Evolutionary conservation across 1,284 basidiomycete species (phyloP).

Genomic region (Tilletia setariae): DNA sequence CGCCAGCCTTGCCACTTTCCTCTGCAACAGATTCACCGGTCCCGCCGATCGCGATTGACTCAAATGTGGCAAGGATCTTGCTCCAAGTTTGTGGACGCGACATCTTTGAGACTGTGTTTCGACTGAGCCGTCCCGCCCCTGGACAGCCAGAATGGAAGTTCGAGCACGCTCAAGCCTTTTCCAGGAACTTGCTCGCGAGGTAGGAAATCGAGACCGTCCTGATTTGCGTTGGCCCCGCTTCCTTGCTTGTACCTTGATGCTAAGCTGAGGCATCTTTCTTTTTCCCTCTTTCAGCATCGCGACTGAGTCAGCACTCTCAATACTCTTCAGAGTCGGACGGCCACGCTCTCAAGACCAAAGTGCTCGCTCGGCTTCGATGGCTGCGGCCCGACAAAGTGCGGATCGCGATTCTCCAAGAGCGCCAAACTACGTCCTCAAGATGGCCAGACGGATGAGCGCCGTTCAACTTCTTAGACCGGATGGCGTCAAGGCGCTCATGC

Average conservation of each 20-base stretch:
- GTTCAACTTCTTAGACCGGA: conserved; percentile 46
- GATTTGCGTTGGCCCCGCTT: background rate
- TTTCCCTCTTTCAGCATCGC: conserved; percentile 26
- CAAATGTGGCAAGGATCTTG: background rate
- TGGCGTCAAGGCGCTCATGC: conserved; percentile 44
- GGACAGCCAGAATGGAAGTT: too few species aligned
- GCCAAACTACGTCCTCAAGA: conserved; percentile 32
- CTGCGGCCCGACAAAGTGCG: background rate
- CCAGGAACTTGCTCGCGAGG: background rate
- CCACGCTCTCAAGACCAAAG: background rate
- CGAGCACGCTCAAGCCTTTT: background rate
- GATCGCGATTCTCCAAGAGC: background rate
- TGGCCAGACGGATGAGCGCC: conserved; percentile 35
- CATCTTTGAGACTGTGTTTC: conserved; percentile 10
- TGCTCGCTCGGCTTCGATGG: background rate
- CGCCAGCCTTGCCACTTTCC: too few species aligned
- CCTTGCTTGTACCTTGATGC: background rate
- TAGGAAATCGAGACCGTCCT: background rate
- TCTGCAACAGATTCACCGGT: too few species aligned
- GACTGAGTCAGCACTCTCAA: conserved; percentile 32
- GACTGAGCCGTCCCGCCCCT: conserved; percentile 17
- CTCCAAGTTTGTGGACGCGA: conserved; percentile 9
- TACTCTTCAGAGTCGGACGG: background rate
- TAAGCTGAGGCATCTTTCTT: conserved; percentile 3
- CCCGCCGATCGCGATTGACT: background rate